Evolutionary conservation across 345 rosid genomes (phyloP).

Genomic region (Hypericum perforatum): DNA sequence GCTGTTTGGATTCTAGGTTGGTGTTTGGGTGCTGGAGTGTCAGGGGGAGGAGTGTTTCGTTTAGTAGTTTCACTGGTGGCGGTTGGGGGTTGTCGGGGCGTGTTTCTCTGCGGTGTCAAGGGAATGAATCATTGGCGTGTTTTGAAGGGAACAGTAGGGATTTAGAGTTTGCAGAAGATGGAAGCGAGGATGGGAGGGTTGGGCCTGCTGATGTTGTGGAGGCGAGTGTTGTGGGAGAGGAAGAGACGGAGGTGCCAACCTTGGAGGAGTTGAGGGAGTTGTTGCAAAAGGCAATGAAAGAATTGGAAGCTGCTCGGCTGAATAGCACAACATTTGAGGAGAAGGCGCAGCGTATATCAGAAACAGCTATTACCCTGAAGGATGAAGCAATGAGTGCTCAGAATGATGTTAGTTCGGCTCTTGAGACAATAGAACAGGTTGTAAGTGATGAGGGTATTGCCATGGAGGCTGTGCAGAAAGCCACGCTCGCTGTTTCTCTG

Average conservation of each 20-base stretch:
- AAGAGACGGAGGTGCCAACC: constrained; percentile 26
- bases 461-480: constrained; percentile 65
- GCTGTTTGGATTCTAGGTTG: constrained; percentile 25
- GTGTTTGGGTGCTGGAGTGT: constrained; percentile 18
- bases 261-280: constrained; percentile 53
- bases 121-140: constrained; percentile 49
- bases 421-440: constrained; percentile 45
- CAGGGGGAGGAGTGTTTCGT: constrained; percentile 16
- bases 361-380: constrained; percentile 73
- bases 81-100: constrained; percentile 20
- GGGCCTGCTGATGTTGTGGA: constrained; percentile 22
- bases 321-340: constrained; percentile 81
- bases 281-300: constrained; percentile 49
- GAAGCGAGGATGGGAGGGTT: constrained; percentile 19
- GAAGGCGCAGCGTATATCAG: constrained; percentile 77
- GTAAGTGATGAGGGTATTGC: constrained; percentile 55
- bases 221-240: constrained; percentile 19
- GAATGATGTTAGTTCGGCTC: constrained; percentile 47
- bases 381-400: constrained; percentile 61
- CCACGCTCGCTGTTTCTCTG: constrained; percentile 73
- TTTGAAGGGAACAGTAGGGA: constrained; percentile 46
- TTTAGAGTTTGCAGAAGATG: constrained; percentile 31
- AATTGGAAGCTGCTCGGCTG: constrained; percentile 64
- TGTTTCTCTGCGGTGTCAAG: constrained; percentile 39
- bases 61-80: constrained; percentile 19